phyloP scores from a whole-genome alignment of 2,329 filamentous ascomycete species.

The Colletotrichum falcatum region DNA sequence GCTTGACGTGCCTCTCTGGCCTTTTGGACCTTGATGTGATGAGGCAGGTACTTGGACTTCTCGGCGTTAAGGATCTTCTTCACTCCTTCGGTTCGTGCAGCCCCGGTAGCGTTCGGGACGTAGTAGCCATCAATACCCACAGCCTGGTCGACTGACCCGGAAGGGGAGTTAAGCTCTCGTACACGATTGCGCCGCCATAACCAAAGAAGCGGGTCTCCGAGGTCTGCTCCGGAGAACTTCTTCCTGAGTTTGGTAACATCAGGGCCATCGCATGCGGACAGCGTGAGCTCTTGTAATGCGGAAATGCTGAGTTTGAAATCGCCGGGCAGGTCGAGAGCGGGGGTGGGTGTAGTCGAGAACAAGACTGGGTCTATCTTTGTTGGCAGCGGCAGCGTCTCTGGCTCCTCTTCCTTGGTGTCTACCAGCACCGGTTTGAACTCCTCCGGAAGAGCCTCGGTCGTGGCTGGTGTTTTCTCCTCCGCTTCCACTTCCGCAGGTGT shows the following conservation, averaged over 20 bases:
- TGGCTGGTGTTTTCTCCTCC: slow-evolving; percentile 43
- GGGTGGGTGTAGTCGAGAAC: slow-evolving; percentile 61
- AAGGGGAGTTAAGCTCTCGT: slow-evolving; percentile 63
- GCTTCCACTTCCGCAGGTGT: slow-evolving; percentile 47
- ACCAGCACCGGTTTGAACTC: slow-evolving; percentile 49
- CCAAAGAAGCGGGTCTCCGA: slow-evolving; percentile 66
- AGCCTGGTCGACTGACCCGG: slow-evolving; percentile 47
- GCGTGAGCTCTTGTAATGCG: slow-evolving; percentile 57
- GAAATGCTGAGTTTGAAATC: slow-evolving; percentile 60
- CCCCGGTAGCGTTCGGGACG: slow-evolving; percentile 86
- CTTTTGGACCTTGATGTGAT: slow-evolving; percentile 96
- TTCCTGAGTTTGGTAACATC: slow-evolving; percentile 62
- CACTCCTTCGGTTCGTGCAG: slow-evolving; percentile 90
- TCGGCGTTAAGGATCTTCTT: slow-evolving; percentile 97
- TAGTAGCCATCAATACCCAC: slow-evolving; percentile 75
- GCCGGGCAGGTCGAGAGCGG: slow-evolving; percentile 60
- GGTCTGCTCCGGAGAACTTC: slow-evolving; percentile 57
- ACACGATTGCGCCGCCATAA: slow-evolving; percentile 68
- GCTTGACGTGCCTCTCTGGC: slow-evolving; percentile 91
- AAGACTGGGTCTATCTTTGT: slow-evolving; percentile 56
- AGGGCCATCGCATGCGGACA: slow-evolving; percentile 61
- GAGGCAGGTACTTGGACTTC: slow-evolving; percentile 97
- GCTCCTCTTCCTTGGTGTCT: slow-evolving; percentile 51
- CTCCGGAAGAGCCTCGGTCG: slow-evolving; percentile 47
- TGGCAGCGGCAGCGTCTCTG: slow-evolving; percentile 43